Percentiles rank a stretch among this genome's conserved stretches.
Conservation (phyloP, 2,329 filamentous ascomycete species). For the Botrytis pseudocinerea region DNA sequence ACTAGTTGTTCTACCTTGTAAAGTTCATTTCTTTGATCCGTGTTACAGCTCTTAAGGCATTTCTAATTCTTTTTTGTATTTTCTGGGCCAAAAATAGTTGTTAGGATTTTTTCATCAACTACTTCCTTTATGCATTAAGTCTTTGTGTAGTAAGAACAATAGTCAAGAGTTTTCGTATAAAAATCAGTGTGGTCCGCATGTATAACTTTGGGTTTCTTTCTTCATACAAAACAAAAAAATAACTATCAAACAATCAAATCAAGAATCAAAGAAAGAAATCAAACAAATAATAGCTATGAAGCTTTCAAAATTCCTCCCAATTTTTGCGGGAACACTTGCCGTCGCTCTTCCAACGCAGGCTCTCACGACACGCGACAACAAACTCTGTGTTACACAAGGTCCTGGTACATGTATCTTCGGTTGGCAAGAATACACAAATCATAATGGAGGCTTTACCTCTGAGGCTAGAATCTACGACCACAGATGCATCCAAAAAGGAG, state of each 20-base stretch:
- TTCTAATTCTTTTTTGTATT: neutral
- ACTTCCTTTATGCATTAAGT: neutral
- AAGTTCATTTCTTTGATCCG: no score
- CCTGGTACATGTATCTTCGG: slow-evolving; percentile 1
- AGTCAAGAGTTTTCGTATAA: neutral
- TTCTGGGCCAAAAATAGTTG: neutral
- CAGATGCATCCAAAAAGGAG: slow-evolving; percentile 38
- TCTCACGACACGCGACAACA: neutral
- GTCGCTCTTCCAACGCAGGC: neutral
- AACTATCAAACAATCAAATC: neutral
- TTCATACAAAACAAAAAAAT: neutral
- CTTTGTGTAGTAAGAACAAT: neutral
- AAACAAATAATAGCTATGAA: neutral
- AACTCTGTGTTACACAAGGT: neutral
- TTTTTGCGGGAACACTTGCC: neutral
- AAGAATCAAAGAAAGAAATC: neutral
- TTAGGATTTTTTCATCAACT: neutral
- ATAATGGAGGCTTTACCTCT: neutral
- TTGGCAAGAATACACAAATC: slow-evolving; percentile 1
- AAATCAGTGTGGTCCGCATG: neutral
- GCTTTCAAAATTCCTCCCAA: neutral
- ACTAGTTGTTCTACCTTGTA: neutral
- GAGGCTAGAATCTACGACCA: neutral
- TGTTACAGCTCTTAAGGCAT: neutral
- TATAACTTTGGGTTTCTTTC: no score